phyloP scores from a whole-genome alignment of 129 eudicot genomes.

The Silybum marianum region DNA sequence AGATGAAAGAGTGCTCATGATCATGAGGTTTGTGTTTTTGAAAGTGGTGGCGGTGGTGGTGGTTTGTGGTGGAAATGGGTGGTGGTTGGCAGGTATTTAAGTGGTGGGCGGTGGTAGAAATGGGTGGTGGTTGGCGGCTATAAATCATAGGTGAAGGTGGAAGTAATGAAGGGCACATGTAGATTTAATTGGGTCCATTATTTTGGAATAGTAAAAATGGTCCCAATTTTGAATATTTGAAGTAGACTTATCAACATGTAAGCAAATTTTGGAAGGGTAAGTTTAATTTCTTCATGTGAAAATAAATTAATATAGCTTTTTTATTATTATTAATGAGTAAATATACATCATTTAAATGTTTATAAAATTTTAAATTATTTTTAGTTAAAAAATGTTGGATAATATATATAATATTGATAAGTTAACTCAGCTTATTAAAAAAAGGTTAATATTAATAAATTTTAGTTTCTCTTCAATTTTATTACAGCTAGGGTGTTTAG shows the following conservation, averaged over 20 bases:
- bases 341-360: no score
- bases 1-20: background rate
- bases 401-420: no score
- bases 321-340: no score
- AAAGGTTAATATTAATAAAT: no score
- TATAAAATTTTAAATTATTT: no score
- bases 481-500: no score
- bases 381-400: no score
- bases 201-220: background rate
- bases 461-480: no score
- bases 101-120: conserved; percentile 10
- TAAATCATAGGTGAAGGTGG: background rate
- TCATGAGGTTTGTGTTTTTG: conserved; percentile 5
- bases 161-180: background rate
- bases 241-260: background rate
- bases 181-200: background rate
- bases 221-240: background rate
- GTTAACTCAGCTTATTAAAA: no score
- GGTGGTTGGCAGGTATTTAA: conserved; percentile 11
- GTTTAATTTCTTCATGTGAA: background rate
- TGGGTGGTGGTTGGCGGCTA: conserved; percentile 16
- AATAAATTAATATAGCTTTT: background rate
- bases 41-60: background rate
- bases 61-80: conserved; percentile 8
- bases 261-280: no score